A percentile compares a stretch with the other conserved stretches of the same genome.
Evolutionary conservation across 2,329 filamentous ascomycete species (phyloP).

Genomic region (Botrytis deweyae): DNA sequence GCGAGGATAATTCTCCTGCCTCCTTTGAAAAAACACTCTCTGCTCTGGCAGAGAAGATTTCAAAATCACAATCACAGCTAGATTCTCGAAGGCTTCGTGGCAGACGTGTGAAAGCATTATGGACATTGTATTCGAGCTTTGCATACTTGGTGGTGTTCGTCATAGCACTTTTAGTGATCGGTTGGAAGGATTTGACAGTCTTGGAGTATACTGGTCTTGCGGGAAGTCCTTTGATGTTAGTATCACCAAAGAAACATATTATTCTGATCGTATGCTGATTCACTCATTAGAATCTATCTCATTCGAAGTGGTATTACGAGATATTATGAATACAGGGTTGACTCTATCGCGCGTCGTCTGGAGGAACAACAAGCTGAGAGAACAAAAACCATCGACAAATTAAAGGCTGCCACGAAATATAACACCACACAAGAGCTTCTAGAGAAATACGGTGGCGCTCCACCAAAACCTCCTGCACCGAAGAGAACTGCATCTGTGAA

Average conservation of each 20-base stretch:
- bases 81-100: constrained; percentile 70
- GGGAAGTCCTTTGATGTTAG: constrained; percentile 76
- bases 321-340: constrained; percentile 81
- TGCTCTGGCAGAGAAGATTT: constrained; percentile 78
- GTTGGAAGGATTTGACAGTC: constrained; percentile 73
- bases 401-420: constrained; percentile 94
- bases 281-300: constrained; percentile 67
- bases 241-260: background rate
- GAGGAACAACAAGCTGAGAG: constrained; percentile 77
- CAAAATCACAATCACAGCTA: constrained; percentile 68
- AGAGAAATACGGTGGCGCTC: constrained; percentile 80
- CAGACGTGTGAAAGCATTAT: constrained; percentile 78
- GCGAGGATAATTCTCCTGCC: constrained; percentile 77
- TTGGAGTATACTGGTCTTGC: constrained; percentile 76
- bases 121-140: constrained; percentile 87
- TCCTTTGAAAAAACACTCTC: constrained; percentile 92
- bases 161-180: constrained; percentile 80
- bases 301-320: constrained; percentile 64
- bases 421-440: constrained; percentile 90
- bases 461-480: constrained; percentile 33
- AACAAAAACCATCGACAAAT: constrained; percentile 83
- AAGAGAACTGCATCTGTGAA: constrained; percentile 35
- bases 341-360: constrained; percentile 65
- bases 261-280: constrained; percentile 28
- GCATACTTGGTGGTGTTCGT: constrained; percentile 85